Percentiles rank a stretch among this genome's conserved stretches.
Evolutionary conservation across 768 basidiomycete genomes (phyloP).

Genomic region (Cystobasidium tubakii): DNA sequence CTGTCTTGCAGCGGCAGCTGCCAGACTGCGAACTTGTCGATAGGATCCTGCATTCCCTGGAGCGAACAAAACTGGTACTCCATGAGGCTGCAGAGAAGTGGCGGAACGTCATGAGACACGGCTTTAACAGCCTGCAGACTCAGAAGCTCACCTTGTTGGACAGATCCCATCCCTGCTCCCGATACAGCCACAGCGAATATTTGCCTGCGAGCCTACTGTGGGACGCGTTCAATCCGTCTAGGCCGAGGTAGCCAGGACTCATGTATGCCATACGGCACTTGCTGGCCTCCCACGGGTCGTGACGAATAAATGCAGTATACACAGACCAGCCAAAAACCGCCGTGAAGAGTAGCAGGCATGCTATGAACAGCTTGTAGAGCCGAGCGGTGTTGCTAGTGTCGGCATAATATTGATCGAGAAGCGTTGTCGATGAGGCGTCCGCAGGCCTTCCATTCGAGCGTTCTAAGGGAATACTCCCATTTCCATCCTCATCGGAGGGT

Average conservation of each 20-base stretch:
- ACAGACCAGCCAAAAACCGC: constrained; percentile 46
- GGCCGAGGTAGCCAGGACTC: constrained; percentile 79
- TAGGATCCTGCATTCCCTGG: constrained; percentile 96
- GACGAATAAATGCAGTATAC: background rate
- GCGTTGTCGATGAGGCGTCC: background rate
- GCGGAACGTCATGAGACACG: constrained; percentile 2
- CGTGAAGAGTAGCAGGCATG: background rate
- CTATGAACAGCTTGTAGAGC: background rate
- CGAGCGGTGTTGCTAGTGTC: background rate
- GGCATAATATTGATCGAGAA: background rate
- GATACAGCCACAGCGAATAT: constrained; percentile 84
- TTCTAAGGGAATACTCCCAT: background rate
- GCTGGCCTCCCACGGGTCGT: constrained; percentile 15
- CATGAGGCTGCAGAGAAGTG: constrained; percentile 49
- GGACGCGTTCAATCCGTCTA: constrained; percentile 60
- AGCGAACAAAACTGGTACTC: constrained; percentile 86
- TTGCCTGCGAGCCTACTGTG: constrained; percentile 68
- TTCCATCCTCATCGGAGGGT: background rate
- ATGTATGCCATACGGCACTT: constrained; percentile 91
- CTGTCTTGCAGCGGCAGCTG: constrained; percentile 78
- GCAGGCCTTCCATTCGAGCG: background rate
- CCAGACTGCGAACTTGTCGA: constrained; percentile 87
- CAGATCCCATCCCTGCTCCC: constrained; percentile 77
- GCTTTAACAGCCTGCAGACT: background rate
- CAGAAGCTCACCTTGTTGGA: constrained; percentile 53